Evolutionary conservation across 169 alveolate genomes (phyloP), one percentile per base, ranked within the genome.

Genomic region (Cystoisospora suis): DNA sequence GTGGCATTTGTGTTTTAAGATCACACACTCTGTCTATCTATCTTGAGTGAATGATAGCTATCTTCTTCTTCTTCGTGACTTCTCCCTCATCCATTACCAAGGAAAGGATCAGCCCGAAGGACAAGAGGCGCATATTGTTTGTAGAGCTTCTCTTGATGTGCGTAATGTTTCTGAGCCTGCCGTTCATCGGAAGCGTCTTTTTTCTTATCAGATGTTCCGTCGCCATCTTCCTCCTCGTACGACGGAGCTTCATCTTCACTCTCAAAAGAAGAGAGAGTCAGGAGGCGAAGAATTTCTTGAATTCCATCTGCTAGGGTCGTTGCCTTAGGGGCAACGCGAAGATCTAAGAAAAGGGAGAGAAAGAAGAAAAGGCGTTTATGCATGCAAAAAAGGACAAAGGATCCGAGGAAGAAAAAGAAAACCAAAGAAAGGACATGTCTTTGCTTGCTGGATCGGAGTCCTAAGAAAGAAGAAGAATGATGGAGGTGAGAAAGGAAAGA

Each of bases 271-370:
- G 1, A 15, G 38, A 34, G 38, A 29, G 36, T 29, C 83, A 72
- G 83, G 34, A 72, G 83, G 15, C 34, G 42, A 29, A 72, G 83
- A 29, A 72, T 32, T 40, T 72, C 83, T 40, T 34, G 47, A 36
- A 72, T 34, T 46, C 83, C 83, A 34, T 72, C 83, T 2, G 58
- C 15, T 46, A 72, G 38, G 32, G 83, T 38, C 83, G 83, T 72
- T 56, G 83, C 83, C 83, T 38, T 72, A 3, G 83, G 83, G 32
- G 47, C 83, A 53, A 72, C 32, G 34, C 53, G 83, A n/a, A 72
- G 83, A 46, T 40, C 83, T 72, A 53, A 0, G 5, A 38, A 59
- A 59, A 59, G 23, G 4, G 5, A 53, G 20, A 20, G 20, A 20
- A 53, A 53, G 65, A 59, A 59, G 4, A 59, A 59, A 5, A 20